Conservation (phyloP, 306 rosid species). For the Cicer judaicum region DNA sequence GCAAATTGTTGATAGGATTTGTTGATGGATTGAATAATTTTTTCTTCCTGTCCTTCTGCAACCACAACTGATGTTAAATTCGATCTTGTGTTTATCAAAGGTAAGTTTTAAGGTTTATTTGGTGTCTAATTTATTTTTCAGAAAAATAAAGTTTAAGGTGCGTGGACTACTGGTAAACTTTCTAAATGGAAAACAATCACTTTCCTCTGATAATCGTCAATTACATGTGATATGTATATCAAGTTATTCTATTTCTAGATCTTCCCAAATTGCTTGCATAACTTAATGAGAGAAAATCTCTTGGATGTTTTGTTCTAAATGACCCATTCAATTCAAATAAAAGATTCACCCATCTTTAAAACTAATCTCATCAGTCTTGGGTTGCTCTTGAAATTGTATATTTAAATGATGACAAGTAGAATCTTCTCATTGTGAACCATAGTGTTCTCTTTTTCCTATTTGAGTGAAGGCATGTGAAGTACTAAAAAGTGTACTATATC, state of each 20-base stretch:
- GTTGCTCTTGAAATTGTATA: conserved; percentile 10
- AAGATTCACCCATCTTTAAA: neutral
- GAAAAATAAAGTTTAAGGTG: conserved; percentile 50
- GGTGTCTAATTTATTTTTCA: neutral
- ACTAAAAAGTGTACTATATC: neutral
- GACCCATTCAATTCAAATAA: neutral
- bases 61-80: conserved; percentile 44
- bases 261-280: neutral
- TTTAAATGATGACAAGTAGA: neutral
- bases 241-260: neutral
- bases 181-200: conserved; percentile 34
- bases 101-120: conserved; percentile 42
- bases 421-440: conserved; percentile 5
- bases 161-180: conserved; percentile 37
- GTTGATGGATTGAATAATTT: too few species aligned
- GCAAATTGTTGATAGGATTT: conserved; percentile 31
- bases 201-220: neutral
- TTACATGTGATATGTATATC: neutral
- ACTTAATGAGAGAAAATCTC: neutral
- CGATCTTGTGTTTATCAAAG: conserved; percentile 34
- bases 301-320: neutral
- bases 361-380: neutral
- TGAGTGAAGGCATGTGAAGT: conserved; percentile 13
- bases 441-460: neutral
- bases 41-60: conserved; percentile 10